phyloP scores from a whole-genome alignment of 257 asterid genomes.

The Nicotiana paniculata region DNA sequence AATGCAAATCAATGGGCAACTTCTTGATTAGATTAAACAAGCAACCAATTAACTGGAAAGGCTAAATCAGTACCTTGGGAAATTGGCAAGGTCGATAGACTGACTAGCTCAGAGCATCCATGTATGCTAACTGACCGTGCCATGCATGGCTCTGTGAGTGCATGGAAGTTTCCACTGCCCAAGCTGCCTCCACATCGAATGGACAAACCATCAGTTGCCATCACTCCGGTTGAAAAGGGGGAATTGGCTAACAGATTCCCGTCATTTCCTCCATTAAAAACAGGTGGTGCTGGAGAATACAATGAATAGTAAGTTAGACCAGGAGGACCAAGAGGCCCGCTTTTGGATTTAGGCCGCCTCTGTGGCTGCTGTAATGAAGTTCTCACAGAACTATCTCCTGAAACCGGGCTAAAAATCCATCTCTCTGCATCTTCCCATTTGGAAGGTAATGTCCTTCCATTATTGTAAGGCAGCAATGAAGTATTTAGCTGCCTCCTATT shows the following conservation, averaged over 20 bases:
- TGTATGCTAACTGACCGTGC: constrained; percentile 84
- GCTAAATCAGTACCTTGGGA: constrained; percentile 39
- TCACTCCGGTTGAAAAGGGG: constrained; percentile 61
- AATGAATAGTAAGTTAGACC: constrained; percentile 64
- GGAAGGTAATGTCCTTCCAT: constrained; percentile 77
- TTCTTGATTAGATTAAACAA: background rate
- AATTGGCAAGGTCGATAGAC: constrained; percentile 48
- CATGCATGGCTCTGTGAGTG: constrained; percentile 60
- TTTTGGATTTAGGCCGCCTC: constrained; percentile 80
- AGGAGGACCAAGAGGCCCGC: constrained; percentile 96
- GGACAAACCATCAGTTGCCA: constrained; percentile 54
- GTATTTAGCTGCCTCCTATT: constrained; percentile 42
- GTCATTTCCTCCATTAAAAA: constrained; percentile 35
- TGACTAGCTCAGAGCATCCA: constrained; percentile 67
- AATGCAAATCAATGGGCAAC: background rate
- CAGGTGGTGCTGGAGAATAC: constrained; percentile 72
- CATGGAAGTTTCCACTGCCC: constrained; percentile 41
- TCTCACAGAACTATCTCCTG: constrained; percentile 56
- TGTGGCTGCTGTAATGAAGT: constrained; percentile 63
- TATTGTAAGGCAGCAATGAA: constrained; percentile 55
- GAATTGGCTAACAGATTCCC: constrained; percentile 46
- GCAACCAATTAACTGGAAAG: constrained; percentile 1
- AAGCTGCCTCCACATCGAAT: constrained; percentile 33
- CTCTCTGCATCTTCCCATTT: constrained; percentile 99
- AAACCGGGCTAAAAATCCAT: constrained; percentile 87